Conservation (phyloP, 1,284 basidiomycete species). For the Cutaneotrichosporon mucoides region DNA sequence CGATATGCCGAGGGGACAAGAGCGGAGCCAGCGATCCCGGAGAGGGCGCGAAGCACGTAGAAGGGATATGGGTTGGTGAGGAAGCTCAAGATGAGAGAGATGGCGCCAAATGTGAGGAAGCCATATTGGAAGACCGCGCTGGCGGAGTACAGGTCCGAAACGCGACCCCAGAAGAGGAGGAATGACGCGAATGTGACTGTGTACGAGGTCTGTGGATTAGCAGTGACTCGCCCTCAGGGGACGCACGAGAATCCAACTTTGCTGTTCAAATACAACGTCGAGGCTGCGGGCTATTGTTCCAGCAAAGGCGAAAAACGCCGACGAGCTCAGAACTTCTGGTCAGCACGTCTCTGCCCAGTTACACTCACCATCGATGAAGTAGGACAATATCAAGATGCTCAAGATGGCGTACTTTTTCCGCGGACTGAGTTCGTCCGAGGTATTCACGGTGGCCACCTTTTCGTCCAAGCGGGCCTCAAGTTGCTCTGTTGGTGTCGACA, state of each 20-base stretch:
- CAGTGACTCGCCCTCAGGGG: no score
- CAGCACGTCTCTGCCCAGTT: neutral
- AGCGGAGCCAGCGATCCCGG: conserved; percentile 34
- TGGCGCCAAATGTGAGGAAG: conserved; percentile 30
- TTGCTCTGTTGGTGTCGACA: neutral
- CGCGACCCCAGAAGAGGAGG: conserved; percentile 34
- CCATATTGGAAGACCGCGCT: conserved; percentile 26
- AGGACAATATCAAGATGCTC: neutral
- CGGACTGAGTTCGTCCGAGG: no score
- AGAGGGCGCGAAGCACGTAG: conserved; percentile 36
- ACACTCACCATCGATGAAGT: neutral
- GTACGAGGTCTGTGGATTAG: conserved; percentile 20
- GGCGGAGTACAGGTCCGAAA: conserved; percentile 34
- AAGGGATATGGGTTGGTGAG: conserved; percentile 34
- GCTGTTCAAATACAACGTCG: conserved; percentile 22
- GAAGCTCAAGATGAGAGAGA: conserved; percentile 38
- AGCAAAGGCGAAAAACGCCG: conserved; percentile 25
- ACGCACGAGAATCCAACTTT: conserved; percentile 30
- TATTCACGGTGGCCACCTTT: no score
- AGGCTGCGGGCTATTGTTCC: conserved; percentile 23
- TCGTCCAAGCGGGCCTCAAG: no score
- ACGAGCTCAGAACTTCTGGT: conserved; percentile 3
- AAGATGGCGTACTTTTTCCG: neutral
- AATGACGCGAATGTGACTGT: conserved; percentile 32
- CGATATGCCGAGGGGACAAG: conserved; percentile 35